Conservation (phyloP, 1,139 yeast genomes). For the Geotrichum cucujoidarum region DNA sequence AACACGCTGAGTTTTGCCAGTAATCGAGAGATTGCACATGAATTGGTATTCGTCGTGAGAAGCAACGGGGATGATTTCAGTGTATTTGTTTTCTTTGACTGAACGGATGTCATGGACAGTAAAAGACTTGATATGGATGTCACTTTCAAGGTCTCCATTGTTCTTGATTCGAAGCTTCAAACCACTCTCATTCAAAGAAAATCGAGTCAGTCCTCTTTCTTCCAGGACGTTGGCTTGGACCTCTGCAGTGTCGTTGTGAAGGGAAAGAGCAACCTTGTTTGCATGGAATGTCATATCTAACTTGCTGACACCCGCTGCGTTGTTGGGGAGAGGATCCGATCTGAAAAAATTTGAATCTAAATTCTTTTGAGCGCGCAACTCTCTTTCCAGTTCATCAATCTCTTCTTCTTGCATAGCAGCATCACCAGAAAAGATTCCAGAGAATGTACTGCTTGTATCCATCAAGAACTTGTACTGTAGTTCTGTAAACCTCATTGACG, state of each 20-base stretch:
- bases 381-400: constrained; percentile 48
- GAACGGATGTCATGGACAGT: constrained; percentile 70
- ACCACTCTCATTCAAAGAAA: constrained; percentile 59
- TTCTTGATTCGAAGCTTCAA: constrained; percentile 48
- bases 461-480: constrained; percentile 61
- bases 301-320: constrained; percentile 14
- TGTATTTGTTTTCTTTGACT: constrained; percentile 60
- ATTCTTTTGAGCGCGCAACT: constrained; percentile 30
- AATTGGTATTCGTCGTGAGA: constrained; percentile 67
- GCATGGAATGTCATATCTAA: constrained; percentile 43
- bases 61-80: constrained; percentile 72
- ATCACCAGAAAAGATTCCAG: constrained; percentile 49
- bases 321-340: constrained; percentile 6
- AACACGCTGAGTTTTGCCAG: constrained; percentile 11
- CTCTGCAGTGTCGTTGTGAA: constrained; percentile 55
- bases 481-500: constrained; percentile 69
- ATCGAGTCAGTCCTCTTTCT: constrained; percentile 50
- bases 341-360: constrained; percentile 17
- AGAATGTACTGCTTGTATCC: constrained; percentile 52
- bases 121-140: constrained; percentile 64
- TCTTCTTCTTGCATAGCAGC: constrained; percentile 50
- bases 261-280: constrained; percentile 59
- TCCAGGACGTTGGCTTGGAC: constrained; percentile 33
- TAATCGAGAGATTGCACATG: constrained; percentile 44
- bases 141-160: constrained; percentile 55